phyloP scores from a whole-genome alignment of 2,329 filamentous ascomycete species.

The Fusarium sp. region DNA sequence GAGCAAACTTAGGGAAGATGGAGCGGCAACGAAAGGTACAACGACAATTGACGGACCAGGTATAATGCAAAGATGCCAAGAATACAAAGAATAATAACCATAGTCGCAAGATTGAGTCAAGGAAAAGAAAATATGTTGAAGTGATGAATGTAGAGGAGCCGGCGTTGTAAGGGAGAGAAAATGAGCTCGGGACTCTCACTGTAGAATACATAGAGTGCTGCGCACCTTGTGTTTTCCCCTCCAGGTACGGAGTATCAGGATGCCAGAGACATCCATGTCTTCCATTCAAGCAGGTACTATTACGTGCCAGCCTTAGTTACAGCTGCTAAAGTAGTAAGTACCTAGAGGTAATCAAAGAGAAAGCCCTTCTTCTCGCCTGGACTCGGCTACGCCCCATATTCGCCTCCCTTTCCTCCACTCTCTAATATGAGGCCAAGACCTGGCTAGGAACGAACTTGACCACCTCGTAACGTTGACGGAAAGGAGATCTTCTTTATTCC shows the following conservation, averaged over 20 bases:
- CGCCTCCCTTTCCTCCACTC: slow-evolving; percentile 15
- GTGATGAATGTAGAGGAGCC: background rate
- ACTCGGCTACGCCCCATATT: slow-evolving; percentile 18
- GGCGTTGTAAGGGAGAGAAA: slow-evolving; percentile 30
- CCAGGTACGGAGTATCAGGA: background rate
- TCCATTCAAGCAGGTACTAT: background rate
- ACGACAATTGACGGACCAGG: slow-evolving; percentile 30
- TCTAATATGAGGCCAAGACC: slow-evolving; percentile 17
- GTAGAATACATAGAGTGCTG: background rate
- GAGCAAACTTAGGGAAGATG: slow-evolving; percentile 23
- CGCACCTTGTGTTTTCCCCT: background rate
- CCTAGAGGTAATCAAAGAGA: slow-evolving; percentile 10
- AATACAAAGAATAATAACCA: slow-evolving; percentile 34
- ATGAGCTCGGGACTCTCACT: slow-evolving; percentile 16
- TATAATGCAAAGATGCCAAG: slow-evolving; percentile 29
- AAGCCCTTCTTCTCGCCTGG: slow-evolving; percentile 8
- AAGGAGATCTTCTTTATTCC: slow-evolving; percentile 17
- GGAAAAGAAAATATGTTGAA: background rate
- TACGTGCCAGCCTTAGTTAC: background rate
- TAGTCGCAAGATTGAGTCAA: slow-evolving; percentile 22
- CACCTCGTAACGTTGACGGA: slow-evolving; percentile 5
- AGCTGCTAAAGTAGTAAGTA: background rate
- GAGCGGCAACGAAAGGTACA: slow-evolving; percentile 24
- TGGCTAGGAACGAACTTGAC: background rate
- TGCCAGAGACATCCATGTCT: background rate